A percentile compares a stretch with the other conserved stretches of the same genome.
Evolutionary conservation across 202 grass and related monocot species (phyloP).

Genomic region (Zoysia matrella): DNA sequence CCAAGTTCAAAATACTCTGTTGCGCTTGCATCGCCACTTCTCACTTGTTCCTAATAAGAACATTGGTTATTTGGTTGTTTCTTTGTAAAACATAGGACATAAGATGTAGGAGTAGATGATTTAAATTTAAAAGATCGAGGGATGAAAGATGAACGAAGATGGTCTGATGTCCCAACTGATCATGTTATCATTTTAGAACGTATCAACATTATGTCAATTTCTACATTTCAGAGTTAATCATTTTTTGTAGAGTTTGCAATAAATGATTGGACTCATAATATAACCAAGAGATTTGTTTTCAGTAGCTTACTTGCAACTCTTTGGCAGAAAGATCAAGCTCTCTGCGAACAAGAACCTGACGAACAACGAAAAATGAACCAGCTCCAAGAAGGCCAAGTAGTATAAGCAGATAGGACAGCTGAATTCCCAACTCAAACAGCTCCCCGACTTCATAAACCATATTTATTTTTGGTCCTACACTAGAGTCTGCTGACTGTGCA

Average conservation of each 20-base stretch:
- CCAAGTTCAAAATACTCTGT: constrained; percentile 97
- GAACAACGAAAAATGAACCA: constrained; percentile 91
- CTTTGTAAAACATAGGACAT: background rate
- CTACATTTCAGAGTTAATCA: constrained; percentile 7
- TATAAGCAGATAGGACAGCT: constrained; percentile 89
- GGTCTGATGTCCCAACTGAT: background rate
- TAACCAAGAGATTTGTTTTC: constrained; percentile 21
- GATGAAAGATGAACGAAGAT: background rate
- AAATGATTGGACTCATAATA: constrained; percentile 15
- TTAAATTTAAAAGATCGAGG: too few species aligned
- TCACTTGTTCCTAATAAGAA: constrained; percentile 80
- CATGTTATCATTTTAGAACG: background rate
- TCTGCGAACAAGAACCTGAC: constrained; percentile 90
- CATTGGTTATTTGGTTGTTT: background rate
- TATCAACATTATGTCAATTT: background rate
- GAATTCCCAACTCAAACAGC: constrained; percentile 95
- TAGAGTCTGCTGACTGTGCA: constrained; percentile 59
- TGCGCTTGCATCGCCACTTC: constrained; percentile 88
- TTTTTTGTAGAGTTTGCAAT: background rate
- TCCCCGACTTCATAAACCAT: constrained; percentile 89
- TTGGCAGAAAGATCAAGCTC: constrained; percentile 99
- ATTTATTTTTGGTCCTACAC: constrained; percentile 65
- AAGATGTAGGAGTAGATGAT: too few species aligned
- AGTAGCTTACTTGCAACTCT: constrained; percentile 83
- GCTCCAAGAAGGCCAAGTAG: constrained; percentile 89